Evolutionary conservation across 805 yeast genomes (phyloP), one percentile per base, ranked within the genome.

Genomic region (Starmera caribaea): DNA sequence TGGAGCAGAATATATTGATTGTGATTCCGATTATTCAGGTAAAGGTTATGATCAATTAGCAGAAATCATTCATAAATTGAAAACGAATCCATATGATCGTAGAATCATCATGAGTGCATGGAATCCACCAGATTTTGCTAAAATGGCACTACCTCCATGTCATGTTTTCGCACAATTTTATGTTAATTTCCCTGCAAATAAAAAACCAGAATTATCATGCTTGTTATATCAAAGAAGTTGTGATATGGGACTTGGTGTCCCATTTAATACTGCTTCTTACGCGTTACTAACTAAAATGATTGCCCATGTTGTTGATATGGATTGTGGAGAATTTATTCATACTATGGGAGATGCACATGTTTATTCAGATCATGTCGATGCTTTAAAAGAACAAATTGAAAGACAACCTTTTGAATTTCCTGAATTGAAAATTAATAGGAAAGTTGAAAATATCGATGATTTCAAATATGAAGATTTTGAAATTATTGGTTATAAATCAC

Each of bases 181-280:
- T 58, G 98, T 92, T 32, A 83, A 74, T 51, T 84, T 83, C 65
- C 90, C 95, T n/a, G 57, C 62, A 37, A 66, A 65, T 24, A 61
- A 58, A 17, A 76, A 63, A 50, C 94, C 94, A 16, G 77, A 71
- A 52, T 71, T 92, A 41, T 83, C 92, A 11, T 92, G 98, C 59
- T 74, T 82, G 42, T 67, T 92, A 66, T 92, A 92, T 62, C 99
- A 92, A 65, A 76, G 99, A 53, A 84, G 96, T n/a, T 90, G 97
- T 62, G 99, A 92, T 57, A 89, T 92, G 96, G 99, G 99, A 0
- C 73, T 92, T n/a, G 99, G 99, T 12, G 97, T 92, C 16, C 99
- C 99, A 1, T 92, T 92, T 62, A 92, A 92, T 58, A 92, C 92
- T 54, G 98, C 99, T 0, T 87, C 97, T 0, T 92, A 92, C 57